Percentiles rank a stretch among this genome's conserved stretches.
Conservation (phyloP, 371 early-diverging fungal species). For the Mortierella sp. region DNA sequence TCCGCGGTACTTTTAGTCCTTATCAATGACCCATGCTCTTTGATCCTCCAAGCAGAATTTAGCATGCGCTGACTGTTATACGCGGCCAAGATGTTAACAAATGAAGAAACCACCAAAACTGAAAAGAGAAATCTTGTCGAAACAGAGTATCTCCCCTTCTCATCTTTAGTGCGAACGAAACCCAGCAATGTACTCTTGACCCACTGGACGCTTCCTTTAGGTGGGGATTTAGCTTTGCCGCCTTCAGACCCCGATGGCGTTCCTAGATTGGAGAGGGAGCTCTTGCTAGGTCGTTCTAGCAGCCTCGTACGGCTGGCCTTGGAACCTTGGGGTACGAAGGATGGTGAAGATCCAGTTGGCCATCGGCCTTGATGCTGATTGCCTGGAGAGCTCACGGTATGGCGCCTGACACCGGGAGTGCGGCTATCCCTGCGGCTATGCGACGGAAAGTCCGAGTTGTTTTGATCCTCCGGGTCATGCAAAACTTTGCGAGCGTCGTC, state of each 20-base stretch:
- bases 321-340: slow-evolving; percentile 35
- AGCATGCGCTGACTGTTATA: slow-evolving; percentile 50
- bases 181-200: slow-evolving; percentile 13
- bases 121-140: slow-evolving; percentile 23
- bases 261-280: slow-evolving; percentile 5
- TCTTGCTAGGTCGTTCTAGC: slow-evolving; percentile 41
- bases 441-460: neutral
- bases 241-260: neutral
- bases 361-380: slow-evolving; percentile 31
- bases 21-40: slow-evolving; percentile 2
- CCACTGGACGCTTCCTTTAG: neutral
- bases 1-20: neutral
- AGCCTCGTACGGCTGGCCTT: slow-evolving; percentile 49
- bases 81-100: slow-evolving; percentile 53
- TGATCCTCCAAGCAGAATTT: slow-evolving; percentile 33
- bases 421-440: slow-evolving; percentile 14
- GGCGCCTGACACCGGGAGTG: slow-evolving; percentile 29
- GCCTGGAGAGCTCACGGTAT: slow-evolving; percentile 44
- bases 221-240: neutral
- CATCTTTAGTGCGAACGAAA: slow-evolving; percentile 16
- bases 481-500: slow-evolving; percentile 36
- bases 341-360: slow-evolving; percentile 43
- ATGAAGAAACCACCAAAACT: slow-evolving; percentile 39
- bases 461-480: slow-evolving; percentile 23
- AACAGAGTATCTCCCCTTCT: slow-evolving; percentile 13